Evolutionary conservation across 176 grass and related monocot genomes (phyloP), one percentile per base, ranked within the genome.

Genomic region (Olyra latifolia): DNA sequence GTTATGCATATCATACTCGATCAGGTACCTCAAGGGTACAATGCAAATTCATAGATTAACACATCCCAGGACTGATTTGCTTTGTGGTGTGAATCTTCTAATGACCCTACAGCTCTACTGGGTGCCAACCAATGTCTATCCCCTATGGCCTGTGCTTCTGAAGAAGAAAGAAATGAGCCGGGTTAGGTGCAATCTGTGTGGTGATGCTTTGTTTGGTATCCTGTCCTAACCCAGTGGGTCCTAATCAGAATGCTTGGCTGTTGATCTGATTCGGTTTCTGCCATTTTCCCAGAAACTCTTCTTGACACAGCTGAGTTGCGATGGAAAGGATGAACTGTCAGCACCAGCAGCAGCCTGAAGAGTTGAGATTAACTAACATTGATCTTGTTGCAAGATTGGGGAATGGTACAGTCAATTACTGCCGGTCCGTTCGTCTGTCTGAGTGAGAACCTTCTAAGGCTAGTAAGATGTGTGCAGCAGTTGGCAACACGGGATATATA

Each of bases 141-240:
- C 22, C 41, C 16, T 14, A 54, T 52, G 41, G 32, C 22, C 10
- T 54, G 56, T 63, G 57, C 45, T 8, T 42, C 55, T 44, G 75
- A 42, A 32, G 45, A 53, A 23, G 9, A 66, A 55, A 63, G 24
- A 8, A 19, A 44, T 68, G 44, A 2, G 42, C 50, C 19, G 50
- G 20, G 20, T 82, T 62, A 52, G 44, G 57, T 64, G 57, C 54
- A 56, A 56, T 15, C 10, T 43, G 0, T 55, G 32, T 56, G 70
- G 13, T 42, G 10, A 62, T 74, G 32, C 45, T 64, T 73, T 65
- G 35, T 83, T 43, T 52, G 59, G 80, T 66, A 30, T 30, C 69
- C 45, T 55, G 56, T 74, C 80, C 23, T 66, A 46, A 55, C 61
- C 10, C 6, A 22, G 38, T 30, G n/a, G 59, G 47, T 5, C 53